Conservation (phyloP, 208 protist genomes). For the Acanthamoeba castellanii region DNA sequence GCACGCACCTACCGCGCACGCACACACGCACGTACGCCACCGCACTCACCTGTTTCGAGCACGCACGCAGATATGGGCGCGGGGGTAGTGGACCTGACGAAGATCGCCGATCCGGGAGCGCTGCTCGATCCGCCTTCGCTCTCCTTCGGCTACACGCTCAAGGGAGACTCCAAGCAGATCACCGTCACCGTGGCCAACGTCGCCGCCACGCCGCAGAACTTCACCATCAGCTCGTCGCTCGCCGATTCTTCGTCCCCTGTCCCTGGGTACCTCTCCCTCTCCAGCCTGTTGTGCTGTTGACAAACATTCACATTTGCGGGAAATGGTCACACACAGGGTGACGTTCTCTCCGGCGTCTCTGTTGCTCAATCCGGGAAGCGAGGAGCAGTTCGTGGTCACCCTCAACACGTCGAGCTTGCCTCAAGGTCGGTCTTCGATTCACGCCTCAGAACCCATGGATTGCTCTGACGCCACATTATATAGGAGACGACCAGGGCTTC, state of each 20-base stretch:
- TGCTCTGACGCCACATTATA: no score
- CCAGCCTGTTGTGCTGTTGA: no score
- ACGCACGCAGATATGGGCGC: background rate
- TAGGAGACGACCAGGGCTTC: slow-evolving; percentile 24
- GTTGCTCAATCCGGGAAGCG: background rate
- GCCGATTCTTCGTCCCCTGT: background rate
- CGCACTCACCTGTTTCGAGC: background rate
- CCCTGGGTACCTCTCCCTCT: no score
- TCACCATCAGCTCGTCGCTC: background rate
- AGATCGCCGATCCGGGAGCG: background rate
- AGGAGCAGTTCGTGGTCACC: background rate
- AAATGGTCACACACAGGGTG: background rate
- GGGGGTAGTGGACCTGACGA: background rate
- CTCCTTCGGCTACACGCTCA: background rate
- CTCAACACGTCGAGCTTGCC: background rate
- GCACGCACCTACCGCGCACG: no score
- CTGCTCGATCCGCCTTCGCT: slow-evolving; percentile 24
- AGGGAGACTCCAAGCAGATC: background rate
- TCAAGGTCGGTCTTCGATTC: no score
- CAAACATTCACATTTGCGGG: no score
- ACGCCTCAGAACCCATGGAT: background rate
- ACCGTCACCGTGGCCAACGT: background rate
- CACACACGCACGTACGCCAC: background rate
- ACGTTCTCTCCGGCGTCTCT: background rate
- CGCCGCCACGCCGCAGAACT: background rate